Evolutionary conservation across 2,329 filamentous ascomycete genomes (phyloP).

Genomic region (Colletotrichum simmondsii): DNA sequence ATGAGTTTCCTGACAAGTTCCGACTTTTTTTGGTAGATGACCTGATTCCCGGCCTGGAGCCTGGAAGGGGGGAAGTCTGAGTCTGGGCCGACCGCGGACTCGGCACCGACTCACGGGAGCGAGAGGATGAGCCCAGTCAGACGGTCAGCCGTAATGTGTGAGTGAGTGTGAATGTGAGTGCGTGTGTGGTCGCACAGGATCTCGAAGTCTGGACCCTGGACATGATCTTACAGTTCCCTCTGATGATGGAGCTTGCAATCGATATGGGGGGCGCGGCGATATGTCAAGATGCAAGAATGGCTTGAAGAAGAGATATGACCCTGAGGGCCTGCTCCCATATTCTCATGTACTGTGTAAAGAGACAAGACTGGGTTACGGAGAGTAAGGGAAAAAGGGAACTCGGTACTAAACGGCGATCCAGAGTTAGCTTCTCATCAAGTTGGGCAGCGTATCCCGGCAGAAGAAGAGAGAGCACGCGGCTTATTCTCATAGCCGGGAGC

Average conservation of each 20-base stretch:
- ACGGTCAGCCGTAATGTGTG: background rate
- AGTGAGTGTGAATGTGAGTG: background rate
- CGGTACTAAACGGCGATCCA: background rate
- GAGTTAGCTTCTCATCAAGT: constrained; percentile 2
- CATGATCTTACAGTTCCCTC: background rate
- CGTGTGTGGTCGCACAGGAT: background rate
- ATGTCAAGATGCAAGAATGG: constrained; percentile 9
- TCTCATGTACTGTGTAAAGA: background rate
- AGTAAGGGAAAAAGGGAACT: background rate
- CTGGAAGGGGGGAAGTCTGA: background rate
- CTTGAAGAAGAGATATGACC: constrained; percentile 19
- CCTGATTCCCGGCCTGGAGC: background rate
- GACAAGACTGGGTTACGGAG: background rate
- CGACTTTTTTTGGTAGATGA: background rate
- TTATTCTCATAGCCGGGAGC: background rate
- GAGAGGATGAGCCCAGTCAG: background rate
- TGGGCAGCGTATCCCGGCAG: background rate
- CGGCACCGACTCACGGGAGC: background rate
- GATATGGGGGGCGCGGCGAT: background rate
- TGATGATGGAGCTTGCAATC: background rate
- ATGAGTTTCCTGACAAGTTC: background rate
- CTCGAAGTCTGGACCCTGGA: constrained; percentile 9
- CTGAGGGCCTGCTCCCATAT: too few species aligned
- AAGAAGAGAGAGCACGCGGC: background rate
- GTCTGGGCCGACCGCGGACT: constrained; percentile 15